Evolutionary conservation across 208 protist genomes (phyloP).

Genomic region (Trypanosomatidae sp.): DNA sequence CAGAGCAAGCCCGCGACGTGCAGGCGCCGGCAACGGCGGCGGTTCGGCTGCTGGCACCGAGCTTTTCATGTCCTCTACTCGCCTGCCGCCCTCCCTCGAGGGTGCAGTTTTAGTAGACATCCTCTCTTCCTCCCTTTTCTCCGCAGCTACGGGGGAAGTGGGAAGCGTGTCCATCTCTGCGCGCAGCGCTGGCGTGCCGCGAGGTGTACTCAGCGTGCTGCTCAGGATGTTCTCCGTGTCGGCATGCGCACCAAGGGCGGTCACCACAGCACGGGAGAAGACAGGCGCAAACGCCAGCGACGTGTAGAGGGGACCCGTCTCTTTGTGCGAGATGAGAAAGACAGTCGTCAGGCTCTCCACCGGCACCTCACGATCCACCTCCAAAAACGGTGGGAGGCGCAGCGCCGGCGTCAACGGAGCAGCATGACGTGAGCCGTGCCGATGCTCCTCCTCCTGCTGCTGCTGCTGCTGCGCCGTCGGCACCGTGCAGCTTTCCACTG

Average conservation of each 20-base stretch:
- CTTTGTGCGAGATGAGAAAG: conserved; percentile 64
- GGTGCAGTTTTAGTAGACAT: neutral
- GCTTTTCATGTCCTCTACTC: neutral
- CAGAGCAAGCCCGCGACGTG: conserved; percentile 14
- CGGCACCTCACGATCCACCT: conserved; percentile 73
- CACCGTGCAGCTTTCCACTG: conserved; percentile 38
- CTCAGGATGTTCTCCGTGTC: conserved; percentile 47
- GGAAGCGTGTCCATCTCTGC: conserved; percentile 9
- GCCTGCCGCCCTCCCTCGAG: neutral
- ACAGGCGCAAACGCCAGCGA: conserved; percentile 75
- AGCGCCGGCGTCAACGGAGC: conserved; percentile 13
- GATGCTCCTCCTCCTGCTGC: neutral
- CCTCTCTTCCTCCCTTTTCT: neutral
- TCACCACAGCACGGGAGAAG: conserved; percentile 42
- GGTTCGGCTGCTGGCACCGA: neutral
- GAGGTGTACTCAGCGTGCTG: conserved; percentile 38
- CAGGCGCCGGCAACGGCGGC: neutral
- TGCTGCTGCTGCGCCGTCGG: neutral
- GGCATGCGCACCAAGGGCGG: conserved; percentile 33
- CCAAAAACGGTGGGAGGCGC: conserved; percentile 54
- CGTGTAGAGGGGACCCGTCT: conserved; percentile 73
- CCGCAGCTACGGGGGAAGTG: neutral
- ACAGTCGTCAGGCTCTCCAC: conserved; percentile 54
- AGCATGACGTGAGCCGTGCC: neutral
- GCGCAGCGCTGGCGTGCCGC: conserved; percentile 10